Conservation (phyloP, 306 rosid species). For the Alnus glutinosa region DNA sequence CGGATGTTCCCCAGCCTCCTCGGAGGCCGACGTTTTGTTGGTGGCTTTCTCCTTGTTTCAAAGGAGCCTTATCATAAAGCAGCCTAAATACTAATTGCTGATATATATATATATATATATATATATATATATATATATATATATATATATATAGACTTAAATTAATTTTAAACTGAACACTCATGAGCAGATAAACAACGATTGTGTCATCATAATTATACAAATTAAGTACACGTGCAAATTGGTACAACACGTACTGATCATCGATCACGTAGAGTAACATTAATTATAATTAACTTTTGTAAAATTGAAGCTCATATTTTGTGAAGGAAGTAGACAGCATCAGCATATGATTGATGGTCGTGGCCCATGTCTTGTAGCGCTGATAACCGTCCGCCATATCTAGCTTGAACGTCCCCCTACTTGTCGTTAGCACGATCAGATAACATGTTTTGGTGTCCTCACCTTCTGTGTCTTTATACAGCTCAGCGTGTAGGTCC, state of each 20-base stretch:
- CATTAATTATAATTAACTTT: neutral
- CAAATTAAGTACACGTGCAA: slow-evolving; percentile 4
- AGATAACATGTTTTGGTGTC: slow-evolving; percentile 68
- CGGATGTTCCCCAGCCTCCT: too few species aligned
- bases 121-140: neutral
- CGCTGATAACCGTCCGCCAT: slow-evolving; percentile 69
- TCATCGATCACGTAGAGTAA: neutral
- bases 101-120: neutral
- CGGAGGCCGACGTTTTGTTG: too few species aligned
- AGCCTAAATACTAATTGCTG: neutral
- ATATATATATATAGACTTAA: too few species aligned
- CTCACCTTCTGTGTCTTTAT: slow-evolving; percentile 62
- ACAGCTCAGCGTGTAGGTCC: slow-evolving; percentile 74
- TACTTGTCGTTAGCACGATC: slow-evolving; percentile 64
- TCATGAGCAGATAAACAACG: neutral
- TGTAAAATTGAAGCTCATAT: slow-evolving; percentile 45
- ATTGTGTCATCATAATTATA: neutral
- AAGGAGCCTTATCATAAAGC: neutral
- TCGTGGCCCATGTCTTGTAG: slow-evolving; percentile 70
- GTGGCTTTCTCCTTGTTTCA: too few species aligned
- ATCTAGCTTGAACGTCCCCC: slow-evolving; percentile 83
- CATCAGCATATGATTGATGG: slow-evolving; percentile 75
- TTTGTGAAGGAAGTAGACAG: slow-evolving; percentile 69
- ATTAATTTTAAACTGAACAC: neutral
- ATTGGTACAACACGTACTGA: neutral